Evolutionary conservation across 768 basidiomycete genomes (phyloP), one percentile per base, ranked within the genome.

Genomic region (Tylopilus sp.): DNA sequence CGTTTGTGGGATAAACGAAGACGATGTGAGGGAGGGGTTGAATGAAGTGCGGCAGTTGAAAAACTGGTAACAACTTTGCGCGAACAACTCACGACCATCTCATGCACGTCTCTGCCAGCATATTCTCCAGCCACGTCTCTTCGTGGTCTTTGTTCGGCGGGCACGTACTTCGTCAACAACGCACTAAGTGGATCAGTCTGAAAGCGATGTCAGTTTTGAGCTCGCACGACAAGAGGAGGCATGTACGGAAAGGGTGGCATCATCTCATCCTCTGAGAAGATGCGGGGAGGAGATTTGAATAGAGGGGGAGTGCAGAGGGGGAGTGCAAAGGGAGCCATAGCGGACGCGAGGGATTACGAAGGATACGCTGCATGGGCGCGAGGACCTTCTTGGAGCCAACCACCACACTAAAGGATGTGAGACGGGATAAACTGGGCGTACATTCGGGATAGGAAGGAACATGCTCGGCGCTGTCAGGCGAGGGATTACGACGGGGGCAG

Each of bases 371-470:
- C 64, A 65, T 74, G 72, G 67, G 70, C 46, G 44, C 55, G 71
- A 71, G 73, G 67, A 64, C 66, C 75, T 65, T 50, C 31, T 50
- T 9, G 63, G 60, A 30, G 54, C 63, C 58, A 87, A 68, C 82
- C 80, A 85, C 81, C 82, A 86, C 11, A 77, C 75, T 40, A 86
- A 72, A 52, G 74, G 69, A 67, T 73, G 73, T 41, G 76, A 79
- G 55, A 79, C 69, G 44, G 71, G 71, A 50, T 45, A 64, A 67
- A 57, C 26, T 58, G 60, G 71, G 80, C 87, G 81, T 78, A 92
- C 90, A 74, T 90, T 90, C 45, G 91, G 90, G 39, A 91, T 86
- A n/a, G 90, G 90, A 42, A 91, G 71, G 66, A 92, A 92, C 85
- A 91, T 86, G 30, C 82, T 85, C 30, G 89, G 83, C 25, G 80